Evolutionary conservation across 2,329 filamentous ascomycete species (phyloP).

Genomic region (Nemania serpens): DNA sequence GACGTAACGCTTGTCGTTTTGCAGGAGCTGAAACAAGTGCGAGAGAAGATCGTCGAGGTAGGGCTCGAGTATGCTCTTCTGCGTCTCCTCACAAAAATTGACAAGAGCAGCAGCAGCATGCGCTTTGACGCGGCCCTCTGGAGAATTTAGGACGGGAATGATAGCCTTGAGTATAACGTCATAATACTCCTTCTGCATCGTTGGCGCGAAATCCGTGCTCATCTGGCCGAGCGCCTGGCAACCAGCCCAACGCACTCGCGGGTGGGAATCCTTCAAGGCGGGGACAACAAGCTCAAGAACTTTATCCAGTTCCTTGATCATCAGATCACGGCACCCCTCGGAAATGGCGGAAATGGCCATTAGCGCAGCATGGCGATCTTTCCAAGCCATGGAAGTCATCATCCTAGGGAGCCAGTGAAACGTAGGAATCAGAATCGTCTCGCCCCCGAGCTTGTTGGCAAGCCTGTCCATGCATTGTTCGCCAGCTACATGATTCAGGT

Average conservation of each 20-base stretch:
- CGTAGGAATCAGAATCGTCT: conserved; percentile 87
- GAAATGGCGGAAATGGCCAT: conserved; percentile 99
- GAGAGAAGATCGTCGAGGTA: conserved; percentile 88
- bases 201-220: conserved; percentile 98
- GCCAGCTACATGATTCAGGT: conserved; percentile 94
- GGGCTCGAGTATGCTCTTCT: conserved; percentile 87
- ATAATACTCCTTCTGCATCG: conserved; percentile 97
- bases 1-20: conserved; percentile 92
- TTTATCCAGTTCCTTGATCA: conserved; percentile 92
- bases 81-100: conserved; percentile 98
- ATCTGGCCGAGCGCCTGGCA: conserved; percentile 99
- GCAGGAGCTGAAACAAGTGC: conserved; percentile 83
- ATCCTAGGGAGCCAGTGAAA: conserved; percentile 97
- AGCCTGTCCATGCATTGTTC: conserved; percentile 98
- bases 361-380: conserved; percentile 91
- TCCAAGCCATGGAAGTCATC: conserved; percentile 95
- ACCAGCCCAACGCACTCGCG: conserved; percentile 93
- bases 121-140: conserved; percentile 92
- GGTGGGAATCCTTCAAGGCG: conserved; percentile 84
- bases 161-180: conserved; percentile 85
- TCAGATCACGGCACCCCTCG: conserved; percentile 92
- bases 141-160: conserved; percentile 86
- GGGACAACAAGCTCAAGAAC: conserved; percentile 95
- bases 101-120: conserved; percentile 97
- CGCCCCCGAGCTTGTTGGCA: conserved; percentile 95